Conservation (phyloP, 441 rosid genomes). For the Eutrema salsugineum region DNA sequence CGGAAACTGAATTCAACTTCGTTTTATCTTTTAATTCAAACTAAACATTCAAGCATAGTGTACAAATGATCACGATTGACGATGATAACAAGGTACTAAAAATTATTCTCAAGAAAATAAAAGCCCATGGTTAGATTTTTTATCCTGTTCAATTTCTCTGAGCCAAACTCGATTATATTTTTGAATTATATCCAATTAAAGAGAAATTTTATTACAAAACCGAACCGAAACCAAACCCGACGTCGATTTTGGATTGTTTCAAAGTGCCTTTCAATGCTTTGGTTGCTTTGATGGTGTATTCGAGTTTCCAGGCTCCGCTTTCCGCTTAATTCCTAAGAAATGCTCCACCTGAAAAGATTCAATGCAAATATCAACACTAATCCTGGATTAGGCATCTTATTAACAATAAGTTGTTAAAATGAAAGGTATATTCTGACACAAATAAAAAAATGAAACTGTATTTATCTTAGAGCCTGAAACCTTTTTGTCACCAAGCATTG, state of each 20-base stretch:
- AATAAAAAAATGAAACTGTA: background rate
- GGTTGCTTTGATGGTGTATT: constrained; percentile 56
- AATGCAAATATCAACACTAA: constrained; percentile 11
- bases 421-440: no score
- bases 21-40: background rate
- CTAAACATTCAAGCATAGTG: background rate
- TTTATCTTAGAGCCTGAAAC: constrained; percentile 32
- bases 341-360: constrained; percentile 73
- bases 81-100: background rate
- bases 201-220: background rate
- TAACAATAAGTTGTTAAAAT: background rate
- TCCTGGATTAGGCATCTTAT: background rate
- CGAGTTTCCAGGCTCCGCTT: constrained; percentile 50
- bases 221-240: constrained; percentile 3
- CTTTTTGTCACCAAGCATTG: constrained; percentile 98
- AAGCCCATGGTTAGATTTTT: background rate
- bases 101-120: background rate
- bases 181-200: background rate
- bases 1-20: background rate
- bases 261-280: constrained; percentile 34
- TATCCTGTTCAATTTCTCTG: background rate
- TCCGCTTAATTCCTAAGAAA: constrained; percentile 91
- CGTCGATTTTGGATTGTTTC: background rate
- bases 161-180: background rate
- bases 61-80: background rate